phyloP scores from a whole-genome alignment of 495 filamentous ascomycete genomes.

The Lindgomyces ingoldianus region DNA sequence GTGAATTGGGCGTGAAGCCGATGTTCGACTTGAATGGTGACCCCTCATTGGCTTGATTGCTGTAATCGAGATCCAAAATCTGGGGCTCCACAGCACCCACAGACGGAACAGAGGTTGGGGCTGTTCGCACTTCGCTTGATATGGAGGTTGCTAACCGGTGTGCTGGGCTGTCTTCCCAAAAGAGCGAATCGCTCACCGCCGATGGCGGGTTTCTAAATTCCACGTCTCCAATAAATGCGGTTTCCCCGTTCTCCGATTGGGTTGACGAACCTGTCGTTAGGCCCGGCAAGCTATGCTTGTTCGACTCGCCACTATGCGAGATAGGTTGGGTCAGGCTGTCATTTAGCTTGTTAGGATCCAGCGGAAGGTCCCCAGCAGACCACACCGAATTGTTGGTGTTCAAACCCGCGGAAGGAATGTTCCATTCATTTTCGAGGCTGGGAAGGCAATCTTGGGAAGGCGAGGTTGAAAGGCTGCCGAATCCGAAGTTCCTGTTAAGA shows the following conservation, averaged over 20 bases:
- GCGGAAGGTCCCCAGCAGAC: conserved; percentile 35
- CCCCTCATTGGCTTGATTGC: background rate
- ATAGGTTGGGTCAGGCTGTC: conserved; percentile 31
- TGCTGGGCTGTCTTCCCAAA: conserved; percentile 37
- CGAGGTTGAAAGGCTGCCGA: conserved; percentile 36
- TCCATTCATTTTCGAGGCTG: conserved; percentile 29
- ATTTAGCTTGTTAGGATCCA: conserved; percentile 33
- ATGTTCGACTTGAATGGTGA: conserved; percentile 4
- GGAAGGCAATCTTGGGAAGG: conserved; percentile 38
- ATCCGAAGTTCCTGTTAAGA: conserved; percentile 20
- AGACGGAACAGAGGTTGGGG: conserved; percentile 21
- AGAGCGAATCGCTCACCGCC: conserved; percentile 16
- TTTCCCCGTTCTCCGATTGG: conserved; percentile 44
- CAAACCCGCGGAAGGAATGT: conserved; percentile 34
- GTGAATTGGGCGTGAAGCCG: no score
- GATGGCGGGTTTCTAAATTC: conserved; percentile 24
- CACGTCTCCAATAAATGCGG: conserved; percentile 21
- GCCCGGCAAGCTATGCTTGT: conserved; percentile 36
- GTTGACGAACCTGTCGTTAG: conserved; percentile 44
- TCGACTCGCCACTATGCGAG: conserved; percentile 40
- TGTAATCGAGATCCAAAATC: conserved; percentile 17
- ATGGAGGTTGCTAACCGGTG: conserved; percentile 18
- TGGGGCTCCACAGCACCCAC: background rate
- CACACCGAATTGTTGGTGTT: conserved; percentile 33
- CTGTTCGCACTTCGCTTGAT: conserved; percentile 3